These are phyloP conservation scores for Aegilops tauschii DNA, from an alignment of 176 grass and related monocot genomes.

Conservation along the genomic window DNA sequence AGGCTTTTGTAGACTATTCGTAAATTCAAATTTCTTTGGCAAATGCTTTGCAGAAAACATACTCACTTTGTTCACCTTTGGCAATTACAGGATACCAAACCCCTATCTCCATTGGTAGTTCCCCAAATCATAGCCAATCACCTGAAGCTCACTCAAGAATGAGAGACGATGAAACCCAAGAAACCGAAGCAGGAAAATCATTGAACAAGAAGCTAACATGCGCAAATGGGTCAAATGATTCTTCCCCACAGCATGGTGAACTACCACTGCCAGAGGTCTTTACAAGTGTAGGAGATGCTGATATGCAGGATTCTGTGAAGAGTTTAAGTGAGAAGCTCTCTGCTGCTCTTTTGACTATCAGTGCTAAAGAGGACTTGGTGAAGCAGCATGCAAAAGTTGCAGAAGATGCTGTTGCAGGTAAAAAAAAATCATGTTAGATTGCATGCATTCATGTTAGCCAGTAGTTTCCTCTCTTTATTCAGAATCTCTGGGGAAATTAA, in stretches of 20 bases:
- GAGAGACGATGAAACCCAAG: conserved; percentile 38
- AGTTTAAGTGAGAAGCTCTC: conserved; percentile 85
- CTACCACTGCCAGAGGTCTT: conserved; percentile 20
- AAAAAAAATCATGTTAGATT: not conserved
- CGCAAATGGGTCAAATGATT: conserved; percentile 22
- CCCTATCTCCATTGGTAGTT: conserved; percentile 27
- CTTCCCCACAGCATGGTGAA: conserved; percentile 39
- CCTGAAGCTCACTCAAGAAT: conserved; percentile 48
- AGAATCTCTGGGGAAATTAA: not conserved
- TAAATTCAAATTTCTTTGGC: not conserved
- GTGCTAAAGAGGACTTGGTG: conserved; percentile 90
- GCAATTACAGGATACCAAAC: conserved; percentile 45
- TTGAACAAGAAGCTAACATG: conserved; percentile 38
- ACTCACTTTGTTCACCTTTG: conserved; percentile 11
- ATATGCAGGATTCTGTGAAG: conserved; percentile 59
- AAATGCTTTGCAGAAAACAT: conserved; percentile 16
- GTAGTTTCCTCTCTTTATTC: not conserved
- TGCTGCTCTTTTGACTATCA: conserved; percentile 74
- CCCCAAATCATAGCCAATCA: conserved; percentile 50
- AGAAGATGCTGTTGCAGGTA: conserved; percentile 97
- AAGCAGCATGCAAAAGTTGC: conserved; percentile 95
- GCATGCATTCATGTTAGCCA: not conserved
- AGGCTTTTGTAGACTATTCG: not conserved
- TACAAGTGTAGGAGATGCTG: conserved; percentile 25
- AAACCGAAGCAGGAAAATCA: conserved; percentile 32